Conservation (phyloP, 2,329 filamentous ascomycete species). For the Grosmannia serpens region DNA sequence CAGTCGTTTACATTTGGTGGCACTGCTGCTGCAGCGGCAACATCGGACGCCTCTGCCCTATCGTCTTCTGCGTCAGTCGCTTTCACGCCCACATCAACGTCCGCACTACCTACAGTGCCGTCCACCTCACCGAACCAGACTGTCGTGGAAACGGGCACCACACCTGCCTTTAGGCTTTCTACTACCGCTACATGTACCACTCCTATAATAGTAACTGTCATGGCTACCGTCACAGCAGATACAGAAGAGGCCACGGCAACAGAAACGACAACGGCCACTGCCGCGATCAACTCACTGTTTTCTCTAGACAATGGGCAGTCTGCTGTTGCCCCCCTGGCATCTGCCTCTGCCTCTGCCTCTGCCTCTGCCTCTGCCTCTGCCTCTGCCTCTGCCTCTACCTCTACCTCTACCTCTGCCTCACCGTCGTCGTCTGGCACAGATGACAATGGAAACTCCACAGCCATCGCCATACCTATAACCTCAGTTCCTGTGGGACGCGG, state of each 20-base stretch:
- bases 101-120: background rate
- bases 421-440: background rate
- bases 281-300: background rate
- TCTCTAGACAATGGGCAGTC: background rate
- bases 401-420: conserved; percentile 1
- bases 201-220: background rate
- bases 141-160: background rate
- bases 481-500: conserved; percentile 38
- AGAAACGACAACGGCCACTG: background rate
- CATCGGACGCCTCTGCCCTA: background rate
- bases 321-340: background rate
- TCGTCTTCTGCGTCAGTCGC: too few species aligned
- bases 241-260: background rate
- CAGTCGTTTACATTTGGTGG: conserved; percentile 30
- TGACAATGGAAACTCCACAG: background rate
- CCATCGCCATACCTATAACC: conserved; percentile 27
- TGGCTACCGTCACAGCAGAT: background rate
- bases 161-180: too few species aligned
- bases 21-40: background rate
- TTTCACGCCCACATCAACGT: background rate
- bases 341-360: background rate
- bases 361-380: background rate
- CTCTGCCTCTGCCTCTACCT: background rate
- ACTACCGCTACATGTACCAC: background rate
- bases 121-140: background rate